These are phyloP conservation scores for Chrysoporthe austroafricana DNA, from an alignment of 2,329 filamentous ascomycete species.

Conservation along the genomic window DNA sequence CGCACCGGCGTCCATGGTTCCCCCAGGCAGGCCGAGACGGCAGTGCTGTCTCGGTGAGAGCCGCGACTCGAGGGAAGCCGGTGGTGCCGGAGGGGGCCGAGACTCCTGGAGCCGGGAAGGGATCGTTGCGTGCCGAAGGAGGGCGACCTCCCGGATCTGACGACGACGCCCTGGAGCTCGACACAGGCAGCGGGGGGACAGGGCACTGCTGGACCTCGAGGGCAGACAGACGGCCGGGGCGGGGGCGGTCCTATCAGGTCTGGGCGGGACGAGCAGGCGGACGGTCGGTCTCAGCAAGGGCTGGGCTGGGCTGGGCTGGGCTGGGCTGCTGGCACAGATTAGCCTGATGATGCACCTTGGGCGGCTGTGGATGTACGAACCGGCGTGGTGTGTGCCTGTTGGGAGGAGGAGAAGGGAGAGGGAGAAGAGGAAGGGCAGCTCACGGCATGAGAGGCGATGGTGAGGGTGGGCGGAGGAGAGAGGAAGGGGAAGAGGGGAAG, in stretches of 20 bases:
- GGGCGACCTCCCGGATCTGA: background rate
- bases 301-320: background rate
- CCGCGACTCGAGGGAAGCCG: background rate
- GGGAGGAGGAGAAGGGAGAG: too few relatives aligned
- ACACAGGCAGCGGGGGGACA: background rate
- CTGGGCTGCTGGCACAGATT: background rate
- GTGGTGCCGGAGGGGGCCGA: background rate
- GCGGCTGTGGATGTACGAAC: background rate
- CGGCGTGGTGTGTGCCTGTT: background rate
- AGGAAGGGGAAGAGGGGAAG: background rate
- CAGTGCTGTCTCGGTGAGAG: background rate
- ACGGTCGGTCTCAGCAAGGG: background rate
- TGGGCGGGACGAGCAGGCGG: background rate
- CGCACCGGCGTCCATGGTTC: conserved; percentile 5
- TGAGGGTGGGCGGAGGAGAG: background rate
- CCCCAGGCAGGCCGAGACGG: background rate
- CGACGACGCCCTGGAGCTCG: background rate
- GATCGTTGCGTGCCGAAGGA: background rate
- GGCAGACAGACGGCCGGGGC: background rate
- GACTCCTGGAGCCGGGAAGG: background rate
- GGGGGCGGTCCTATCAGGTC: background rate
- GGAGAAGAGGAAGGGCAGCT: background rate
- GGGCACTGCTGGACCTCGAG: background rate
- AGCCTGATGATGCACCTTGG: background rate
- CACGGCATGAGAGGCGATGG: conserved; percentile 1